These are phyloP conservation scores for Ascochyta fabae DNA, from an alignment of 2,329 filamentous ascomycete species.

Conservation along the genomic window DNA sequence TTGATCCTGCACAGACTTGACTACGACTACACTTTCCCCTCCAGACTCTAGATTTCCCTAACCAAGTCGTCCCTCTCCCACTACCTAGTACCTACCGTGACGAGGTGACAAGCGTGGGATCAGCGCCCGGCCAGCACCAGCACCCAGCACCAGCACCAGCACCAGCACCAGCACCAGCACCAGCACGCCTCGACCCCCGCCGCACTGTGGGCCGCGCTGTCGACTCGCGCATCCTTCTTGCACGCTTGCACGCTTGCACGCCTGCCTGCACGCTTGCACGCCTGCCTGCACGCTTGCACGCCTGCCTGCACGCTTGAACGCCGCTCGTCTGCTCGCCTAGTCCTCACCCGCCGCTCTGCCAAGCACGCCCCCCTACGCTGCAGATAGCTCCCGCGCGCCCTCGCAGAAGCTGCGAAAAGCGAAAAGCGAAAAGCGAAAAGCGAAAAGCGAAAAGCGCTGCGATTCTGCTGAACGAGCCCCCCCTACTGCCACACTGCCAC, in stretches of 20 bases:
- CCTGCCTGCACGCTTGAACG: too few relatives aligned
- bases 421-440: too few relatives aligned
- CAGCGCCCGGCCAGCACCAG: too few relatives aligned
- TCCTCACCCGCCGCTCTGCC: conserved; percentile 41
- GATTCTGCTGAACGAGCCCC: neutral
- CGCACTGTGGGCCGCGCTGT: conserved; percentile 6
- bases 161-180: too few relatives aligned
- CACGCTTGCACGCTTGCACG: conserved; percentile 19
- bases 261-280: too few relatives aligned
- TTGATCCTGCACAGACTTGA: neutral
- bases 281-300: too few relatives aligned
- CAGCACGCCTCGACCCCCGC: conserved; percentile 17
- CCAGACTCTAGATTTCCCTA: too few relatives aligned
- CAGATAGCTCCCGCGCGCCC: conserved; percentile 37
- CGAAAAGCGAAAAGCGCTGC: conserved; percentile 14
- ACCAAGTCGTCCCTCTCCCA: too few relatives aligned
- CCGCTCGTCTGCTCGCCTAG: conserved; percentile 40
- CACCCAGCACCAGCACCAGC: too few relatives aligned
- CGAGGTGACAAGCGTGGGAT: neutral
- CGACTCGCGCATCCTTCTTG: conserved; percentile 28
- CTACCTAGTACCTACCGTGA: too few relatives aligned
- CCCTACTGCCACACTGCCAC: neutral
- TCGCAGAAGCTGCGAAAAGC: conserved; percentile 27
- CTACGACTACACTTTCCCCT: too few relatives aligned
- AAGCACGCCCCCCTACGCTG: conserved; percentile 44